phyloP scores from a whole-genome alignment of 164 flowering plant genomes.

The Kingdonia uniflora region DNA sequence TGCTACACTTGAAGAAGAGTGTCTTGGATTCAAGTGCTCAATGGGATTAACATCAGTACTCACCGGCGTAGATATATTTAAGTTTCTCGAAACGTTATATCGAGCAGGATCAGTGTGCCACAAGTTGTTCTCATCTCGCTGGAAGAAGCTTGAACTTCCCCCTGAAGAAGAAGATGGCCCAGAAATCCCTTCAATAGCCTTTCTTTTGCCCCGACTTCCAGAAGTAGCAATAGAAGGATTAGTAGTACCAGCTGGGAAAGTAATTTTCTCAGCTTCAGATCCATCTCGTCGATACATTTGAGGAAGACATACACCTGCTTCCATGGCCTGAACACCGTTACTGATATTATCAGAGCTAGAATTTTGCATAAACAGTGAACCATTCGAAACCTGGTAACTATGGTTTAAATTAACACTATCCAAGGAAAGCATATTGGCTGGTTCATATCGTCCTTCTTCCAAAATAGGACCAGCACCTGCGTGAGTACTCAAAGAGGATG shows the following conservation, averaged over 20 bases:
- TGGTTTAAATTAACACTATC: slow-evolving; percentile 22
- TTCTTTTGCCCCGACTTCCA: slow-evolving; percentile 49
- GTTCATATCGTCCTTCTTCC: slow-evolving; percentile 26
- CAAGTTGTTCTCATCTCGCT: slow-evolving; percentile 32
- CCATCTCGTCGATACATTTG: slow-evolving; percentile 22
- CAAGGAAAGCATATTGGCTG: slow-evolving; percentile 20
- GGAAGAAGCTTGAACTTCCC: slow-evolving; percentile 34
- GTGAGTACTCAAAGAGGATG: slow-evolving; percentile 22
- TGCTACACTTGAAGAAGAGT: slow-evolving; percentile 13
- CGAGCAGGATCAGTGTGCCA: slow-evolving; percentile 29
- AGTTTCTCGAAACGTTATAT: slow-evolving; percentile 20
- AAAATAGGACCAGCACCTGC: slow-evolving; percentile 24
- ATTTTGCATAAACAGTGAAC: slow-evolving; percentile 22
- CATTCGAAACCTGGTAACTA: slow-evolving; percentile 16
- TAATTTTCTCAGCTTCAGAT: slow-evolving; percentile 20
- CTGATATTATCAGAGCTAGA: slow-evolving; percentile 21
- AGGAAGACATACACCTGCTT: slow-evolving; percentile 13
- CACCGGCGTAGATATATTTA: slow-evolving; percentile 19
- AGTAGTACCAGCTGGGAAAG: slow-evolving; percentile 23
- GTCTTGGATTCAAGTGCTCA: slow-evolving; percentile 27
- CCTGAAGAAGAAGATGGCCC: slow-evolving; percentile 54
- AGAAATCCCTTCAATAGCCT: slow-evolving; percentile 48
- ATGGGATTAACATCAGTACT: slow-evolving; percentile 14
- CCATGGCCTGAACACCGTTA: slow-evolving; percentile 25
- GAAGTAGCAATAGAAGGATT: slow-evolving; percentile 29